Evolutionary conservation across 139 green algal genomes (phyloP).

Genomic region (Tetradesmus obliquus): DNA sequence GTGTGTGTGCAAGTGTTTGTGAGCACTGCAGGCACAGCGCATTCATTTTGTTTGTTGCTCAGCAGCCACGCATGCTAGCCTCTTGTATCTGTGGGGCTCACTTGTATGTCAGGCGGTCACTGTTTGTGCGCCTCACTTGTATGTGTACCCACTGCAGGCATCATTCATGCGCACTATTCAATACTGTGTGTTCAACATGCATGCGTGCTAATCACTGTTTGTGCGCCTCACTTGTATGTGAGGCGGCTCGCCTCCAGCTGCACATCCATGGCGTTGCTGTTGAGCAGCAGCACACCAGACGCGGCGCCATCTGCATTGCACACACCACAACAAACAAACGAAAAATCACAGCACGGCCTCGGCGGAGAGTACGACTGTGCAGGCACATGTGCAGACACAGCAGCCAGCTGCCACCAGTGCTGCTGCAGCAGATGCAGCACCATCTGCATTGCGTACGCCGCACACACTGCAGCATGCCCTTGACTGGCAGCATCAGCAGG

Average conservation of each 20-base stretch:
- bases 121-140: neutral
- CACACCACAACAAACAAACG: neutral
- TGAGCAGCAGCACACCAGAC: slow-evolving; percentile 28
- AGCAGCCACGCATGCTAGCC: too few species aligned
- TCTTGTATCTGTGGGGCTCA: too few species aligned
- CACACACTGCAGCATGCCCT: too few species aligned
- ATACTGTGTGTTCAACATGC: too few species aligned
- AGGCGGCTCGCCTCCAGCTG: neutral
- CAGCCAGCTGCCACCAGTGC: neutral
- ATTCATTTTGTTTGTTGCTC: too few species aligned
- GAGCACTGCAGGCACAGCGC: too few species aligned
- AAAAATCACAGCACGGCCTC: too few species aligned
- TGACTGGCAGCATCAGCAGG: neutral
- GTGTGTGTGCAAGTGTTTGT: too few species aligned
- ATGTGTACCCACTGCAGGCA: neutral
- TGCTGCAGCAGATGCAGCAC: neutral
- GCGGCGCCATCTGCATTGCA: neutral
- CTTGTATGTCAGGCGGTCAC: too few species aligned
- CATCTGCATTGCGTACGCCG: neutral
- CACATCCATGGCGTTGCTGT: slow-evolving; percentile 38
- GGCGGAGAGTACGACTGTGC: neutral
- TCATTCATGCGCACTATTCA: too few species aligned
- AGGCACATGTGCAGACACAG: neutral
- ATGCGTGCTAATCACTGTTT: neutral
- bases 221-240: slow-evolving; percentile 14